phyloP scores from a whole-genome alignment of 495 filamentous ascomycete species.

The Podospora didyma region DNA sequence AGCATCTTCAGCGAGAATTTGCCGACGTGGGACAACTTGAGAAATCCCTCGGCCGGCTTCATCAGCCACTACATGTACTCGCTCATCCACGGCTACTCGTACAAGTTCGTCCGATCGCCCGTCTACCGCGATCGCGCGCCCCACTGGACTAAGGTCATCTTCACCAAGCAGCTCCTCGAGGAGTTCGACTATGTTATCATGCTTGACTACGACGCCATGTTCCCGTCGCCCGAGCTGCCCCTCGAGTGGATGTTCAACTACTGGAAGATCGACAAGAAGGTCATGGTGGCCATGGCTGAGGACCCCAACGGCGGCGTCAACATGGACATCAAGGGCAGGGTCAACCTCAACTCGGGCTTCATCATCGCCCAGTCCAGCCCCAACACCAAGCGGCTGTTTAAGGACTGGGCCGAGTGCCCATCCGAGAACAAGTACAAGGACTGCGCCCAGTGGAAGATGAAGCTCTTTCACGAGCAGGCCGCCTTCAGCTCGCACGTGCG shows the following conservation, averaged over 20 bases:
- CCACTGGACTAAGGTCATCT: constrained; percentile 49
- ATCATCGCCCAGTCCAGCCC: constrained; percentile 26
- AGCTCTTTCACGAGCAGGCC: constrained; percentile 26
- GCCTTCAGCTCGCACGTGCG: constrained; percentile 26
- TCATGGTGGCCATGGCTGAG: constrained; percentile 42
- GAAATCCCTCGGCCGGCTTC: constrained; percentile 28
- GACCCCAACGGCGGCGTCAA: constrained; percentile 29
- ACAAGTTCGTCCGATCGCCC: constrained; percentile 43
- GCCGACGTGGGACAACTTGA: constrained; percentile 19
- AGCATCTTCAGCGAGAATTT: constrained; percentile 24
- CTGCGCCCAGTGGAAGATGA: constrained; percentile 22
- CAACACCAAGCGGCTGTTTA: constrained; percentile 23
- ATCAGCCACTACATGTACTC: constrained; percentile 43
- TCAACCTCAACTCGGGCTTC: constrained; percentile 30
- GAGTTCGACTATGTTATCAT: constrained; percentile 47
- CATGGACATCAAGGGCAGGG: constrained; percentile 8
- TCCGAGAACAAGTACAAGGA: constrained; percentile 23
- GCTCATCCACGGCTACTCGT: constrained; percentile 51
- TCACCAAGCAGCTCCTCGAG: constrained; percentile 40
- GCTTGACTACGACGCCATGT: constrained; percentile 48
- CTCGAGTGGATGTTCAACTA: constrained; percentile 54
- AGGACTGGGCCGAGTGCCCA: constrained; percentile 30
- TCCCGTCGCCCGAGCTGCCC: constrained; percentile 44
- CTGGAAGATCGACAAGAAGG: constrained; percentile 42
- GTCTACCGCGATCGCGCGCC: constrained; percentile 31